Percentiles rank a stretch among this genome's conserved stretches.
Evolutionary conservation across 2,329 filamentous ascomycete genomes (phyloP).

Genomic region (Ophiostoma australiae): DNA sequence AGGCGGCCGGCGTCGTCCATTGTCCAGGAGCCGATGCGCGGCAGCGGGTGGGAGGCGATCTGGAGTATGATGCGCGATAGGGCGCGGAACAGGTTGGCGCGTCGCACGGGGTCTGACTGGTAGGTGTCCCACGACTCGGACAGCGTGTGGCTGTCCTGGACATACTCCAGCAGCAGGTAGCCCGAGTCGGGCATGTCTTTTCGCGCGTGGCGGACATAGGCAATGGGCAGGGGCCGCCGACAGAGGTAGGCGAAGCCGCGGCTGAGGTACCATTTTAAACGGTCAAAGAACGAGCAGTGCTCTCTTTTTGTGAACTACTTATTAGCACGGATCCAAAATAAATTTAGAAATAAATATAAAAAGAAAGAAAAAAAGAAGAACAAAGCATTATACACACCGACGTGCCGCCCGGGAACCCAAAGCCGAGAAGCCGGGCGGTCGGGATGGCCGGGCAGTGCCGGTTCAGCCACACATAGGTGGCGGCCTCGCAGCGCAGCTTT

Average conservation of each 20-base stretch:
- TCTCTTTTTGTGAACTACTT: neutral
- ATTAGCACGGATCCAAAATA: neutral
- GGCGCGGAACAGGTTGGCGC: constrained; percentile 33
- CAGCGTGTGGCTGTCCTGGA: constrained; percentile 32
- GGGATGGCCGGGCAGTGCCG: constrained; percentile 37
- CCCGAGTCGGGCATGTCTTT: constrained; percentile 21
- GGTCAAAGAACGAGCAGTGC: neutral
- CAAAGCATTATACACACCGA: neutral
- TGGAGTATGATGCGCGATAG: constrained; percentile 33
- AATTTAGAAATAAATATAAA: neutral
- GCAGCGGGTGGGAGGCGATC: constrained; percentile 31
- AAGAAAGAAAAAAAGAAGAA: neutral
- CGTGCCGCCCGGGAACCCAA: constrained; percentile 17
- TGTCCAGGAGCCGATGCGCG: constrained; percentile 31
- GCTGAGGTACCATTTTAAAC: neutral
- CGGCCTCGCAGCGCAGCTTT: constrained; percentile 38
- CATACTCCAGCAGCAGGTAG: constrained; percentile 32
- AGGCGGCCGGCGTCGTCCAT: constrained; percentile 31
- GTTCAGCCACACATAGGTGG: constrained; percentile 38
- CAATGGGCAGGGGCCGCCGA: neutral
- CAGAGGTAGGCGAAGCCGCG: neutral
- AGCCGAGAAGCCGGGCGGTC: constrained; percentile 32
- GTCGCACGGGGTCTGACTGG: constrained; percentile 26
- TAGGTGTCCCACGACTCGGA: constrained; percentile 29
- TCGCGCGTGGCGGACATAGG: constrained; percentile 22